phyloP scores from a whole-genome alignment of 2,329 filamentous ascomycete species.

The Ascomycota sp. region DNA sequence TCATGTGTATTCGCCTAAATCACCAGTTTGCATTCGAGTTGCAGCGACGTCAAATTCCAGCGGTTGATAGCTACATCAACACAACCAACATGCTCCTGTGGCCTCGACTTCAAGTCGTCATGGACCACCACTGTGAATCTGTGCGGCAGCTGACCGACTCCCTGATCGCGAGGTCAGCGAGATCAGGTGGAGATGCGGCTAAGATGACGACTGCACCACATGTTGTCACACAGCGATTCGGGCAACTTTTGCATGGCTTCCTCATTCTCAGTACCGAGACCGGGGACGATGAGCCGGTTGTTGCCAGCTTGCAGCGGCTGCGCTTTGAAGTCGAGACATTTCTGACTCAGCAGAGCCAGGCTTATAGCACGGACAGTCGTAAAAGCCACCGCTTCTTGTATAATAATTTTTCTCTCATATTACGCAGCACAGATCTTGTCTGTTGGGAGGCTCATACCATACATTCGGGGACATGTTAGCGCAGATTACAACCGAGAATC shows the following conservation, averaged over 20 bases:
- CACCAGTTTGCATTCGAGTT: slow-evolving; percentile 89
- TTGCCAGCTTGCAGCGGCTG: slow-evolving; percentile 57
- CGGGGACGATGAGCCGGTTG: slow-evolving; percentile 84
- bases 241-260: slow-evolving; percentile 74
- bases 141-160: slow-evolving; percentile 42
- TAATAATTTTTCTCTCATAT: slow-evolving; percentile 90
- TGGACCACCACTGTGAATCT: slow-evolving; percentile 83
- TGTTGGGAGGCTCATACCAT: no score
- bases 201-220: slow-evolving; percentile 68
- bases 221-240: slow-evolving; percentile 84
- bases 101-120: slow-evolving; percentile 85
- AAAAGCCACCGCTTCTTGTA: slow-evolving; percentile 77
- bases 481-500: no score
- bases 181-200: slow-evolving; percentile 26
- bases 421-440: no score
- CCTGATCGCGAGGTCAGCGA: slow-evolving; percentile 24
- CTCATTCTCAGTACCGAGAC: slow-evolving; percentile 70
- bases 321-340: slow-evolving; percentile 70
- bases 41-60: slow-evolving; percentile 75
- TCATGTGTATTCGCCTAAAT: slow-evolving; percentile 83
- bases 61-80: slow-evolving; percentile 81
- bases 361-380: slow-evolving; percentile 50
- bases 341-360: slow-evolving; percentile 54
- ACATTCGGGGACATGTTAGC: no score
- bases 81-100: slow-evolving; percentile 89